Percentiles rank a stretch among this genome's conserved stretches.
phyloP scores from a whole-genome alignment of 257 asterid genomes.

The Gardenia jasminoides region DNA sequence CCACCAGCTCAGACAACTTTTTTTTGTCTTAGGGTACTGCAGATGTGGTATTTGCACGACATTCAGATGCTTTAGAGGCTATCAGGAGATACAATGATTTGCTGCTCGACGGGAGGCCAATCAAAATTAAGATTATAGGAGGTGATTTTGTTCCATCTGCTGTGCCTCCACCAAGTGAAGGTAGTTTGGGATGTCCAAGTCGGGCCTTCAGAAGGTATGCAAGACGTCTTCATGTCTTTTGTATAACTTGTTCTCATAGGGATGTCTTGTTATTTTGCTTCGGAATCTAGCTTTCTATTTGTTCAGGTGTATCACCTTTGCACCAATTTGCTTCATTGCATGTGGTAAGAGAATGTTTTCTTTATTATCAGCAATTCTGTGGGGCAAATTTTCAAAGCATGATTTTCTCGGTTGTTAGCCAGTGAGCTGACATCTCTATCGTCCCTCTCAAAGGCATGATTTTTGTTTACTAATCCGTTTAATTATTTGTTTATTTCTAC shows the following conservation, averaged over 20 bases:
- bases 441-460: background rate
- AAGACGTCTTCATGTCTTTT: background rate
- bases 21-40: constrained; percentile 31
- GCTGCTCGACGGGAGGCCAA: constrained; percentile 72
- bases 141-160: constrained; percentile 31
- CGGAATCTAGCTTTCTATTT: too few species aligned
- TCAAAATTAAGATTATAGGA: constrained; percentile 64
- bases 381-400: background rate
- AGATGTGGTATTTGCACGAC: constrained; percentile 52
- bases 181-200: constrained; percentile 18
- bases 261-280: background rate
- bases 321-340: background rate
- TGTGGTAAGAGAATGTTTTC: background rate
- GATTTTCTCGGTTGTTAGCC: background rate
- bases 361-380: background rate
- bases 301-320: background rate
- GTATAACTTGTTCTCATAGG: background rate
- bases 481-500: background rate
- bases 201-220: constrained; percentile 46
- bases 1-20: background rate
- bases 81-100: constrained; percentile 49
- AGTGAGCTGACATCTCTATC: background rate
- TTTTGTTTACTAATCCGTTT: background rate
- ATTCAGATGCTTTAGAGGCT: constrained; percentile 80
- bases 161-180: constrained; percentile 31